Conservation (phyloP, 2,329 filamentous ascomycete genomes). For the Tolypocladium paradoxum region DNA sequence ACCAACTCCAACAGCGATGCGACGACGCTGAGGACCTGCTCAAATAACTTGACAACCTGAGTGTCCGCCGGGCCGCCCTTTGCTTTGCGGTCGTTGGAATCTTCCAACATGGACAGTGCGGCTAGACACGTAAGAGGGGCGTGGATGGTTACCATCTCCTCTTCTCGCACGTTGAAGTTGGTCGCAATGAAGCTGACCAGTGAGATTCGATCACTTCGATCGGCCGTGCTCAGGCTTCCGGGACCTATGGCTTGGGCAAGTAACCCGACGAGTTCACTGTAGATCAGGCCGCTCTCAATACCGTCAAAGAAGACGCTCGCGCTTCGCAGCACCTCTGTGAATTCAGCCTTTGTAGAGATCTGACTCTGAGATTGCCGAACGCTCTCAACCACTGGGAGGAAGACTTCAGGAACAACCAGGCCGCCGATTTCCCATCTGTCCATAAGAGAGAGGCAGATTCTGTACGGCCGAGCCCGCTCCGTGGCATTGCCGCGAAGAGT, state of each 20-base stretch:
- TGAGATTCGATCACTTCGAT: conserved; percentile 53
- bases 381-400: conserved; percentile 74
- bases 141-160: conserved; percentile 87
- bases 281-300: conserved; percentile 89
- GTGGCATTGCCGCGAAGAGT: conserved; percentile 20
- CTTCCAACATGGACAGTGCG: conserved; percentile 55
- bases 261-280: conserved; percentile 66
- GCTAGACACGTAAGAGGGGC: conserved; percentile 55
- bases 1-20: conserved; percentile 51
- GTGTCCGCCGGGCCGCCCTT: conserved; percentile 19
- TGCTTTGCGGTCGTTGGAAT: conserved; percentile 30
- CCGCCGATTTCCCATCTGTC: conserved; percentile 96
- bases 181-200: conserved; percentile 72
- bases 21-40: conserved; percentile 35
- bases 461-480: conserved; percentile 74
- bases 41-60: conserved; percentile 18
- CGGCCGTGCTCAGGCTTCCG: conserved; percentile 28
- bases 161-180: conserved; percentile 88
- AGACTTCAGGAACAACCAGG: conserved; percentile 76
- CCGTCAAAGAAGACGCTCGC: conserved; percentile 96
- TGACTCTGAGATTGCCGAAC: conserved; percentile 62
- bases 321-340: conserved; percentile 80
- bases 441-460: conserved; percentile 91
- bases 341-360: conserved; percentile 56
- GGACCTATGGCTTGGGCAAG: conserved; percentile 49